Evolutionary conservation across 768 basidiomycete species (phyloP), one percentile per base, ranked within the genome.

Genomic region (Russula abietina): DNA sequence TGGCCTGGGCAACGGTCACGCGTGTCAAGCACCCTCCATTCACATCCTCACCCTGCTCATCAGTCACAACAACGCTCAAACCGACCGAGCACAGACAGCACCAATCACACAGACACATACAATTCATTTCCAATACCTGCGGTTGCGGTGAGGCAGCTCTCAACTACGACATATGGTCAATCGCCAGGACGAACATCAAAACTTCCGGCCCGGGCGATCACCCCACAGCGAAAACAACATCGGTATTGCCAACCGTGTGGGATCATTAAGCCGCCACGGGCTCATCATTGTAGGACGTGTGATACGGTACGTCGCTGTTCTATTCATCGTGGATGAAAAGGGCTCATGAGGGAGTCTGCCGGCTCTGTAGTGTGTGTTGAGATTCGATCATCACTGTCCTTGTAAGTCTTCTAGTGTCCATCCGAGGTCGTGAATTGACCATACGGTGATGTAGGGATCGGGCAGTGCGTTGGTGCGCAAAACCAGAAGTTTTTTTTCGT

Each of bases 401-500:
- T 93, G 89, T 90, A 72, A 66, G 86, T 76, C 19, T 22, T 38
- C 38, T 45, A 17, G 30, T 41, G 9, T 22, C 56, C 50, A 30
- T 14, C 16, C 32, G 4, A 7, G 19, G 33, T 46, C 30, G 55
- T 49, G 11, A 36, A 16, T 26, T 64, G 22, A 62, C 33, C 41
- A n/a, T 53, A 49, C 46, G 7, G 62, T 63, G 55, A 63, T 62
- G 57, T 52, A 84, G 90, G 93, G 94, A 87, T 98, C 57, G 94
- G 94, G 12, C 91, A 93, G 70, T 98, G 94, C 67, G 91, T 97
- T 22, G 94, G 94, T 12, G 94, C 93, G 55, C 82, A 83, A 43
- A 98, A 98, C 71, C 89, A 95, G 67, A 93, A 93, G 87, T 94
- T 90, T 75, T 97, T 98, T 73, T 69, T 94, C 57, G 89, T 87